phyloP scores from a whole-genome alignment of 1,139 yeast genomes.

The Blastobotrys serpentis region DNA sequence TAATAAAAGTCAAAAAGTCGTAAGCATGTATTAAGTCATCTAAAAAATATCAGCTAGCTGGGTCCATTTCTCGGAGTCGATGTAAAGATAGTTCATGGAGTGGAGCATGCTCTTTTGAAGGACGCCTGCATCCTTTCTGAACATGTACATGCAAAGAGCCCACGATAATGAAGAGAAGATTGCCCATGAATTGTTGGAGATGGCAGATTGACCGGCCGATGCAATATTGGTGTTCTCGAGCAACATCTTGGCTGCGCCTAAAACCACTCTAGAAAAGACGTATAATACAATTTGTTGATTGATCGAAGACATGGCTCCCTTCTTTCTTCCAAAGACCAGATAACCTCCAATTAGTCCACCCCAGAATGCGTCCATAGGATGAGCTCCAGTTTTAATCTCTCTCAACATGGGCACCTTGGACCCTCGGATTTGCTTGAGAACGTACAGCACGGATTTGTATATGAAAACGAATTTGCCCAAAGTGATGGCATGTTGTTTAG shows the following conservation, averaged over 20 bases:
- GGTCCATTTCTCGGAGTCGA: slow-evolving; percentile 44
- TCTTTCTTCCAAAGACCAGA: slow-evolving; percentile 55
- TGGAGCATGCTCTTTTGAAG: slow-evolving; percentile 67
- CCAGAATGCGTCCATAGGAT: slow-evolving; percentile 47
- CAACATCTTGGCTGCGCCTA: slow-evolving; percentile 49
- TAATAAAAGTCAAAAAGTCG: slow-evolving; percentile 7
- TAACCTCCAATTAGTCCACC: slow-evolving; percentile 68
- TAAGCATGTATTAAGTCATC: neutral
- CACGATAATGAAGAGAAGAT: slow-evolving; percentile 67
- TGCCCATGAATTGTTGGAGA: slow-evolving; percentile 52
- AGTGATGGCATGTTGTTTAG: slow-evolving; percentile 64
- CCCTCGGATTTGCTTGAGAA: slow-evolving; percentile 29
- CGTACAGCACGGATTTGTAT: slow-evolving; percentile 47
- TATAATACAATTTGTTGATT: slow-evolving; percentile 60
- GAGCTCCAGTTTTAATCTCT: slow-evolving; percentile 27
- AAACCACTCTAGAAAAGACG: slow-evolving; percentile 57
- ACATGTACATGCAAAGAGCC: slow-evolving; percentile 75
- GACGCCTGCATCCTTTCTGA: slow-evolving; percentile 60
- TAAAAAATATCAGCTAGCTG: slow-evolving; percentile 30
- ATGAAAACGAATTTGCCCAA: slow-evolving; percentile 66
- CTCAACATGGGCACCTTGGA: slow-evolving; percentile 24
- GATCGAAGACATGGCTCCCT: slow-evolving; percentile 34
- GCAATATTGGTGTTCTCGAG: slow-evolving; percentile 15
- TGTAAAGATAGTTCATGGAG: slow-evolving; percentile 72
- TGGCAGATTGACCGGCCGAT: slow-evolving; percentile 16